Base-by-base conservation (phyloP, 2,329 filamentous ascomycete species). In the Fusarium musae region DNA sequence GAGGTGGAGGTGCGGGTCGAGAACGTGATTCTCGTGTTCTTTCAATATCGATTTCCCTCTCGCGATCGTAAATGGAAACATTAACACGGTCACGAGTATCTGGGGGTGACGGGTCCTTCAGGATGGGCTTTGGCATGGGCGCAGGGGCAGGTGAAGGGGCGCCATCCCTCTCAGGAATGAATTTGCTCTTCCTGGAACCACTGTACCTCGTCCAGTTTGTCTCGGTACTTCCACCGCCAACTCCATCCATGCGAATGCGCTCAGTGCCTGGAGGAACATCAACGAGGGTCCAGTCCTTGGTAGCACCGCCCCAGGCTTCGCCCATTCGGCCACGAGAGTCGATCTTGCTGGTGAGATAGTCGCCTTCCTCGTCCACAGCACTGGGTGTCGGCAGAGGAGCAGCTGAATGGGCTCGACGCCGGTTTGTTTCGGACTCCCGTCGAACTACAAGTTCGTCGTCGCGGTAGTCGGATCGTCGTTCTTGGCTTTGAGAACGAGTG, bases 241-340 rank as follows among this genome's bases (percentile, higher is more conserved):
- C 87, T 59, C 93, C 93, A 75, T 96, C 93, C 92, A 96, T 92
- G 60, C 89, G 88, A n/a, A 96, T 92, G 44, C 92, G 89, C 83
- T 93, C 92, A 0, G 93, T 96, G 66, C 94, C 94, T 1, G 94
- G 93, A 3, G 93, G 94, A 43, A 97, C 92, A 81, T 97, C 94
- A 42, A 97, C 88, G 70, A 97, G 93, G 60, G 90, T 88, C 93
- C 94, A 97, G 78, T 91, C 92, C 72, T 89, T 91, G 40, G 92
- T 94, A 23, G 90, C 91, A 59, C 93, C 93, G 76, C 93, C 89
- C 80, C 88, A 91, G 28, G 92, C 93, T 81, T 96, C 93, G 59
- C 92, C 93, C 78, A 91, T 88, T 70, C 89, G 89, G 26, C 89
- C 91, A 36, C 93, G 89, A 19, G 85, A 82, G 73, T 90, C 87